Evolutionary conservation across 192 early-diverging fungal species (phyloP), one percentile per base, ranked within the genome.

Genomic region (Rhizophagus clarus): DNA sequence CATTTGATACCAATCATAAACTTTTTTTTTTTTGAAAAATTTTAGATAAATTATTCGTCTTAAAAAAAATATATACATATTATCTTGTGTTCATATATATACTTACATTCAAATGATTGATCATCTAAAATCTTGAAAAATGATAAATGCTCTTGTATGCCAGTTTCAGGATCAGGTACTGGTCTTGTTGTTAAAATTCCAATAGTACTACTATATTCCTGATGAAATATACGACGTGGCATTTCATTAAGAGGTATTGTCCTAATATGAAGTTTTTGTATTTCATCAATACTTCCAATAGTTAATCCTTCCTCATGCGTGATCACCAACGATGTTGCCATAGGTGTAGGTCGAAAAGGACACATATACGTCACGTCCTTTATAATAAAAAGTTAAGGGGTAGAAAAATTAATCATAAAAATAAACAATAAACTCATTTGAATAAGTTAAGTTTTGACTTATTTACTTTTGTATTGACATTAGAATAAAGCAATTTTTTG

Each of bases 211-310:
- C 82, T 51, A 0, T 82, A 77, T 24, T 89, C 87, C 47, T 92
- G 84, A 63, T 94, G 88, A 0, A 87, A 88, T 64, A 99, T 91
- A 28, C 96, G 89, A 17, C 89, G 87, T 0, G 92, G 88, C 77
- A 89, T 93, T 70, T 93, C 93, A 20, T 80, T 66, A 49, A 98
- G 83, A 10, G 90, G 85, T 14, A 92, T 76, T 24, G 84, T 92
- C 14, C 88, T 88, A 62, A 96, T 86, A 78, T 99, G 97, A 26
- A 99, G 87, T 64, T 93, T 93, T 82, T 96, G 94, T 47, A 94
- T 92, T 7, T 90, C 86, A 72, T 99, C 95, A 4, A 97, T 91
- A 2, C 78, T 86, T 0, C 94, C 97, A 78, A 99, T 85, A 60
- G 87, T 86, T 14, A 98, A 84, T 0, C 84, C 78, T 15, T 80